Base-by-base conservation (phyloP, 2,329 filamentous ascomycete species). In the Metarhizium guizhouense region DNA sequence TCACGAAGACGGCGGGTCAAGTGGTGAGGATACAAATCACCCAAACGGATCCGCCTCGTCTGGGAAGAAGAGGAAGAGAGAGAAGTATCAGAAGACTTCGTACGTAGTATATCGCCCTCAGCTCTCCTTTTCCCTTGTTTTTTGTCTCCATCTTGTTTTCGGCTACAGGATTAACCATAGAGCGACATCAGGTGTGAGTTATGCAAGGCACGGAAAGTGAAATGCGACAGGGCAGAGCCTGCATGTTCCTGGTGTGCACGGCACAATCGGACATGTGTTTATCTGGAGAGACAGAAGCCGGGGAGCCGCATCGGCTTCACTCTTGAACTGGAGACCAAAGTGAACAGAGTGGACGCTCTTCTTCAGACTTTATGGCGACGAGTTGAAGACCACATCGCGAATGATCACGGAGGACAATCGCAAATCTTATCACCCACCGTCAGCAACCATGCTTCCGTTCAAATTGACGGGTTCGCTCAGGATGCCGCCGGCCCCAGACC, bases 201-300 rank as follows among this genome's bases (percentile, higher is more conserved):
- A 50, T 75, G 73, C 67, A 75, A 75, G 63, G 71, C 72, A 30
- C 68, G 73, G 49, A 75, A 75, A 61, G 73, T 75, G 30, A 75
- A 75, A 59, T 75, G 73, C 62, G 78, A 83, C 63, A 76, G 79
- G 55, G 72, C 74, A 38, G 79, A 82, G 62, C 80, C 80, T 2
- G 78, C 78, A n/a, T 88, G 85, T 69, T 84, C 84, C 25, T 88
- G 85, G 85, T 89, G 85, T 67, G 71, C 81, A 52, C 81, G 85
- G 52, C 87, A 88, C 68, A 79, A 79, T 56, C 81, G 86, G 60
- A 62, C 76, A 47, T 88, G 85, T 66, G 82, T 86, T 66, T 88
- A 88, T 66, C 83, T 82, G 58, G 85, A 87, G 63, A 76, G 85
- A 47, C 87, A 87, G 71, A 88, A 87, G 67, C 84, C 85, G 7